phyloP scores from a whole-genome alignment of 345 rosid genomes.

The Dimocarpus longan region DNA sequence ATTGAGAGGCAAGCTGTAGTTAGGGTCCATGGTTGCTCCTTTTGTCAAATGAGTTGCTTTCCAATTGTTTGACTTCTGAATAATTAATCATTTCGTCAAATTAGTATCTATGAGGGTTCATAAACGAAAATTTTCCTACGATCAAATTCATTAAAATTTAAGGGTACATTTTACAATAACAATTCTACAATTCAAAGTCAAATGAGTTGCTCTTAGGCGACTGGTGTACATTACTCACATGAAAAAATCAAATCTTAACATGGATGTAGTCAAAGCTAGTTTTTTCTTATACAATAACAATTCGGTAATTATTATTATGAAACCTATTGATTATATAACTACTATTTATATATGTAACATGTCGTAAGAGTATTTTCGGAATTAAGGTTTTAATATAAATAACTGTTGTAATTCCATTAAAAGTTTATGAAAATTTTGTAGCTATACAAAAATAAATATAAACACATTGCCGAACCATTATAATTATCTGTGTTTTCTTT shows the following conservation, averaged over 20 bases:
- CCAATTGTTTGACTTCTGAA: conserved; percentile 55
- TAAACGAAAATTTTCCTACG: background rate
- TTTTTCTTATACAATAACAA: conserved; percentile 5
- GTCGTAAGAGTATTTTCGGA: too few species aligned
- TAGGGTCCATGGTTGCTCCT: conserved; percentile 56
- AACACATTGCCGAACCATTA: too few species aligned
- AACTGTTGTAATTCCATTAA: too few species aligned
- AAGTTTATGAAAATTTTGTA: too few species aligned
- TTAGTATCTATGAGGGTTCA: background rate
- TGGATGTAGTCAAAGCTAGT: background rate
- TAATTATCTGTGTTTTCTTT: too few species aligned
- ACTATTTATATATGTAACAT: too few species aligned
- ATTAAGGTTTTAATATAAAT: too few species aligned
- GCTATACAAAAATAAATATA: too few species aligned
- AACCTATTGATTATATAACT: too few species aligned
- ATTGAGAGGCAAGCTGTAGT: conserved; percentile 67
- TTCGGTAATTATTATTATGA: conserved; percentile 11
- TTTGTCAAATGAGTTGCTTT: conserved; percentile 44
- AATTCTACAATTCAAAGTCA: too few species aligned
- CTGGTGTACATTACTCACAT: conserved; percentile 3
- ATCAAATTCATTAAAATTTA: too few species aligned
- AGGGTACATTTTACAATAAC: too few species aligned
- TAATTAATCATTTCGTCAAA: background rate
- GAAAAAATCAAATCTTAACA: background rate
- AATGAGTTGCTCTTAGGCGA: background rate